phyloP scores from a whole-genome alignment of 2,329 filamentous ascomycete genomes.

The Alternaria sp. region DNA sequence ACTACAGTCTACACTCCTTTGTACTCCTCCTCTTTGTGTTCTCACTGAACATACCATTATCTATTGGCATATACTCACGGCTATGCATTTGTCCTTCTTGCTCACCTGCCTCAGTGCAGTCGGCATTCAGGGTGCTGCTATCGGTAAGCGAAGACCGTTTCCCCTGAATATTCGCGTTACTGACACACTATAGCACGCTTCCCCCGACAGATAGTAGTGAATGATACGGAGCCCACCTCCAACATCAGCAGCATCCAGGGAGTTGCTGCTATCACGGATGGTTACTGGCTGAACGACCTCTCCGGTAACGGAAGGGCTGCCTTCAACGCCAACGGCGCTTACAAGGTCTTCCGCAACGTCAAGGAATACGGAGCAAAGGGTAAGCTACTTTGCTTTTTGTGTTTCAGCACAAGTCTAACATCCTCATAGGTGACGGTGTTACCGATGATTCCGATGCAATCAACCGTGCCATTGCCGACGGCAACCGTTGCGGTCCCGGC shows the following conservation, averaged over 20 bases:
- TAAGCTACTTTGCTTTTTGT: slow-evolving; percentile 11
- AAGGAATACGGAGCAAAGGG: slow-evolving; percentile 54
- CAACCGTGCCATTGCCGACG: slow-evolving; percentile 54
- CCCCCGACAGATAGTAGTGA: neutral
- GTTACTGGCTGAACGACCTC: slow-evolving; percentile 53
- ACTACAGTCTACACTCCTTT: slow-evolving; percentile 14
- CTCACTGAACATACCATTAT: slow-evolving; percentile 3
- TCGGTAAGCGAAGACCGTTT: slow-evolving; percentile 14
- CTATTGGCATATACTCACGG: slow-evolving; percentile 4
- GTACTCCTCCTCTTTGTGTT: neutral
- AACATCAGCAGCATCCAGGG: slow-evolving; percentile 5
- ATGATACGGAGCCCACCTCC: neutral
- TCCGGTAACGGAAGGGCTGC: slow-evolving; percentile 52
- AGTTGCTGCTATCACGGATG: slow-evolving; percentile 16
- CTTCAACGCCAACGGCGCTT: slow-evolving; percentile 46
- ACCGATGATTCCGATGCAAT: slow-evolving; percentile 62
- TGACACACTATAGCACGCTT: slow-evolving; percentile 19
- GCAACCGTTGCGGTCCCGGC: slow-evolving; percentile 53
- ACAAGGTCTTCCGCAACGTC: slow-evolving; percentile 54
- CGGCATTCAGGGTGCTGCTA: slow-evolving; percentile 27
- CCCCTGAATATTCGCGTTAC: neutral
- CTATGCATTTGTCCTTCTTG: slow-evolving; percentile 34
- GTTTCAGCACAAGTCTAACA: slow-evolving; percentile 11
- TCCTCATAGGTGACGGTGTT: slow-evolving; percentile 42
- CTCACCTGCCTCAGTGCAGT: slow-evolving; percentile 40